Evolutionary conservation across 495 filamentous ascomycete species (phyloP).

Genomic region (Amorphotheca resinae): DNA sequence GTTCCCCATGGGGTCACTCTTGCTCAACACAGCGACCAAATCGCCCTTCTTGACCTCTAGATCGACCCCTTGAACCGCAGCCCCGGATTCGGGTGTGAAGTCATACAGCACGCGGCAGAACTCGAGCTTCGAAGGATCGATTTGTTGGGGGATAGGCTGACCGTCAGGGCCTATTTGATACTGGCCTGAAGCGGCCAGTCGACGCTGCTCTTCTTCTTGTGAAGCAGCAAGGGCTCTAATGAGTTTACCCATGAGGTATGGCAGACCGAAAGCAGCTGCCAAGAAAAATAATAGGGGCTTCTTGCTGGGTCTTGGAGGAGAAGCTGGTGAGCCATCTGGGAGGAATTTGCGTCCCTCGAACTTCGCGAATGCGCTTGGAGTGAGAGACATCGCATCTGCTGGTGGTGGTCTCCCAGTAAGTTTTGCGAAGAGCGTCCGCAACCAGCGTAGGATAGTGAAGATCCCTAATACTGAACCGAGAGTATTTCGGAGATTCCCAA

Average conservation of each 20-base stretch:
- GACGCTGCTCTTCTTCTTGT: constrained; percentile 69
- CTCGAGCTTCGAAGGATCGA: constrained; percentile 82
- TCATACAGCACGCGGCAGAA: constrained; percentile 94
- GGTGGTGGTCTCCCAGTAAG: constrained; percentile 88
- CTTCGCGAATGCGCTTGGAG: constrained; percentile 75
- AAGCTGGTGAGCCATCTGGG: constrained; percentile 35
- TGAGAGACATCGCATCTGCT: constrained; percentile 73
- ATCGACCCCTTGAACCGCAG: constrained; percentile 60
- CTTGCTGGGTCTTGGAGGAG: constrained; percentile 54
- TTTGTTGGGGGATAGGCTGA: constrained; percentile 31
- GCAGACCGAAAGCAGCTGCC: constrained; percentile 83
- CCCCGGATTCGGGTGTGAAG: constrained; percentile 58
- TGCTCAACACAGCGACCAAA: constrained; percentile 85
- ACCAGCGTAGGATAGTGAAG: constrained; percentile 90
- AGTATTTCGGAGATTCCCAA: constrained; percentile 85
- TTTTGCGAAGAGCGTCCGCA: constrained; percentile 80
- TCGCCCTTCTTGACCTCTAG: constrained; percentile 91
- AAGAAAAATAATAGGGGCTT: constrained; percentile 97
- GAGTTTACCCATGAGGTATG: constrained; percentile 90
- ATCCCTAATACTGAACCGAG: constrained; percentile 91
- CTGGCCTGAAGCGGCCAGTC: constrained; percentile 34
- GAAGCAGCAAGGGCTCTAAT: constrained; percentile 71
- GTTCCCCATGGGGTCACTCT: constrained; percentile 84
- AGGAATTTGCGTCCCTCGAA: constrained; percentile 56
- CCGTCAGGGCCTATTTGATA: constrained; percentile 35